Percentiles rank a stretch among this genome's conserved stretches.
Evolutionary conservation across 805 yeast genomes (phyloP).

Genomic region (Lipomyces orientalis): DNA sequence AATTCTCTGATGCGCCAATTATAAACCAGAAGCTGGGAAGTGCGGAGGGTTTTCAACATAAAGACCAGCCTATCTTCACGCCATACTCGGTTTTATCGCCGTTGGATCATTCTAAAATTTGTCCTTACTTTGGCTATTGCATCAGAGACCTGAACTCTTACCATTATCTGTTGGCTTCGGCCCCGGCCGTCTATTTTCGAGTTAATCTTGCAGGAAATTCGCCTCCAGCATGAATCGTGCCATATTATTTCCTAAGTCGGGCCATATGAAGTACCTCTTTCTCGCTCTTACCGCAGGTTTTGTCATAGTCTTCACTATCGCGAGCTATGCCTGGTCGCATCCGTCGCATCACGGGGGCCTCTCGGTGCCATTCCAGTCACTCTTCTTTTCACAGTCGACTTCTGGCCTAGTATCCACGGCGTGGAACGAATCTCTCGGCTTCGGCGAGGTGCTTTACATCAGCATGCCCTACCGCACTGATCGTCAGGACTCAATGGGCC

Average conservation of each 20-base stretch:
- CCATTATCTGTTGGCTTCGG: no score
- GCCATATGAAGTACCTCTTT: not conserved
- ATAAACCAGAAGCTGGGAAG: no score
- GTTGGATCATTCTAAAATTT: no score
- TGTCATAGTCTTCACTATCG: constrained; percentile 2
- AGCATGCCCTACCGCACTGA: constrained; percentile 31
- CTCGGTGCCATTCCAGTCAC: not conserved
- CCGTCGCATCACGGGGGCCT: not conserved
- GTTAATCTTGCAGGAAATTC: not conserved
- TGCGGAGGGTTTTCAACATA: no score
- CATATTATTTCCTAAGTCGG: not conserved
- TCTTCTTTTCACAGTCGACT: not conserved
- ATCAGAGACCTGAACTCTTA: no score
- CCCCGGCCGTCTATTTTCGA: no score
- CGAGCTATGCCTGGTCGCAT: not conserved
- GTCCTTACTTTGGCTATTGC: no score
- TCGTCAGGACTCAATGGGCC: constrained; percentile 31
- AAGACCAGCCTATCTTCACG: no score
- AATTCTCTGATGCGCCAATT: no score
- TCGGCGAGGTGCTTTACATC: constrained; percentile 23
- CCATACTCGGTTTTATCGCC: no score
- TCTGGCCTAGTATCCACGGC: constrained; percentile 1
- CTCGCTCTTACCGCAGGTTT: not conserved
- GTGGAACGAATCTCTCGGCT: constrained; percentile 24
- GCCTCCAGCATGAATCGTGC: not conserved